A percentile compares a stretch with the other conserved stretches of the same genome.
Conservation (phyloP, 1,139 yeast species). For the Suhomyces terraborum region DNA sequence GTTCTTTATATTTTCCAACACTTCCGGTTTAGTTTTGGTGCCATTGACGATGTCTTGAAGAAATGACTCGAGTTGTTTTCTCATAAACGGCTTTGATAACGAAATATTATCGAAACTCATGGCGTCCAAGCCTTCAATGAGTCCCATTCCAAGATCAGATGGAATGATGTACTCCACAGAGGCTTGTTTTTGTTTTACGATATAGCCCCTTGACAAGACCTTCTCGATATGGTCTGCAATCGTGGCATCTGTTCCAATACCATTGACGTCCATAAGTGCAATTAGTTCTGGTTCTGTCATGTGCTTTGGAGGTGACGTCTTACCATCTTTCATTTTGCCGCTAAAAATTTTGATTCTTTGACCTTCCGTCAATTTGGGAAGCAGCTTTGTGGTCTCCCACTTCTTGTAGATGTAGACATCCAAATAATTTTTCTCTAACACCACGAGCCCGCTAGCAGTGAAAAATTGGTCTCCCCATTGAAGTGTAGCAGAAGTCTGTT, state of each 20-base stretch:
- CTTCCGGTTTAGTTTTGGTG: conserved; percentile 50
- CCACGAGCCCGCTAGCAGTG: conserved; percentile 69
- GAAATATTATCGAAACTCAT: conserved; percentile 73
- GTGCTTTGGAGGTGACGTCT: conserved; percentile 75
- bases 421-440: conserved; percentile 70
- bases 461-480: conserved; percentile 81
- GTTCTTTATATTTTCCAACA: conserved; percentile 55
- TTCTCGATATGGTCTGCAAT: conserved; percentile 97
- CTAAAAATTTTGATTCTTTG: conserved; percentile 55
- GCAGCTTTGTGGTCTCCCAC: conserved; percentile 68
- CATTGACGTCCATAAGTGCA: conserved; percentile 93
- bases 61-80: conserved; percentile 73
- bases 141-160: conserved; percentile 79
- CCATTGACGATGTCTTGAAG: conserved; percentile 75
- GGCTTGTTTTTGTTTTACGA: conserved; percentile 47
- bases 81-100: conserved; percentile 82
- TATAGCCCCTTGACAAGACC: conserved; percentile 67
- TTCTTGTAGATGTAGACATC: conserved; percentile 77
- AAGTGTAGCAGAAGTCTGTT: conserved; percentile 59
- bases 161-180: conserved; percentile 60
- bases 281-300: conserved; percentile 93
- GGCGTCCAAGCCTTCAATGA: conserved; percentile 85
- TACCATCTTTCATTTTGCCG: conserved; percentile 69
- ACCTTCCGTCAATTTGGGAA: conserved; percentile 66
- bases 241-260: conserved; percentile 98